Evolutionary conservation across 73 alveolate species (phyloP), one percentile per base, ranked within the genome.

Genomic region (Uronychia setigera): DNA sequence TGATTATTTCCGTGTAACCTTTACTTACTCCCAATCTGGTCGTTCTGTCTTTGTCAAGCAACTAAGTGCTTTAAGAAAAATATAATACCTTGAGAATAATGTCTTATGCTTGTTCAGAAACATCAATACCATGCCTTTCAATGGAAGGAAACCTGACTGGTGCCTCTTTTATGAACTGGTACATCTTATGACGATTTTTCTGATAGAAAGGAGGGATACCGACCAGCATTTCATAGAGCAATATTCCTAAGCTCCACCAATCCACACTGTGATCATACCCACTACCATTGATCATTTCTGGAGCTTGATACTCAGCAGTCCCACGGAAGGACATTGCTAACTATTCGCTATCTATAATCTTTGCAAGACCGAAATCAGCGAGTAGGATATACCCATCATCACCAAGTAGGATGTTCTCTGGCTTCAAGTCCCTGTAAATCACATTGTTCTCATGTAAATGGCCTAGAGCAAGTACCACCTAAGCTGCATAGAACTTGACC

Each of bases 321-420:
- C 98, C 98, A 35, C 94, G 91, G 82, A 92, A 92, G 1, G 96
- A 79, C 76, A 84, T 58, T 60, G 92, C 89, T 74, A 91, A 81
- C 58, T 91, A 58, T 14, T 90, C 98, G 29, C 58, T 82, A 1
- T 90, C 91, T 28, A 87, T 83, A n/a, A 87, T 84, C 80, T 94
- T 94, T 0, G 98, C 98, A 0, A 94, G 91, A 57, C 98, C 98
- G 75, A 92, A 94, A 87, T 94, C 98, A 1, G 98, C 96, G 30
- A 94, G 77, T 33, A 80, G 81, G 0, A 94, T 89, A 82, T 94
- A 94, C 0, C 98, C 98, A 74, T 94, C 95, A 11, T 92, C 86
- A 35, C 86, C 93, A 35, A 94, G 84, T 29, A 96, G 88, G 31
- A 96, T 96, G 59, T 96, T 96, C 85, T 96, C 99, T 57, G 99